phyloP scores from a whole-genome alignment of 1,284 basidiomycete genomes.

The Leccinum pachyderme region DNA sequence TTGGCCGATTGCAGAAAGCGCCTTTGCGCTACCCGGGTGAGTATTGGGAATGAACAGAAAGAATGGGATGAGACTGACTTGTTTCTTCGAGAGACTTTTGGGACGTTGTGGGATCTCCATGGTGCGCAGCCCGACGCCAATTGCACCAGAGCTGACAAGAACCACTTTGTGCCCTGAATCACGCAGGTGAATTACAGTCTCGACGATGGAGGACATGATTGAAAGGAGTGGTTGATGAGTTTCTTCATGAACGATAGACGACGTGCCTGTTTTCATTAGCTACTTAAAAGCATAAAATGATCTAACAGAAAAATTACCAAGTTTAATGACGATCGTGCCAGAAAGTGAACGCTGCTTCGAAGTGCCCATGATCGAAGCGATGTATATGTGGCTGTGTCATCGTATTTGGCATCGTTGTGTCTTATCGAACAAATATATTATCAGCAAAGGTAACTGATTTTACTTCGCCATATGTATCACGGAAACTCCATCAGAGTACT shows the following conservation, averaged over 20 bases:
- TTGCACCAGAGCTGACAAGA: conserved; percentile 94
- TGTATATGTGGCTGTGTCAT: conserved; percentile 28
- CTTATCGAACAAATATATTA: conserved; percentile 2
- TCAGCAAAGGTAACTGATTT: not conserved
- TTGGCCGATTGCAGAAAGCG: conserved; percentile 95
- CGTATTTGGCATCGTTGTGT: conserved; percentile 28
- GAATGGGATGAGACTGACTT: conserved; percentile 46
- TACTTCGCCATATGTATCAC: conserved; percentile 62
- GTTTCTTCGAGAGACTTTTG: conserved; percentile 86
- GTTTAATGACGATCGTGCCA: conserved; percentile 82
- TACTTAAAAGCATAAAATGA: not conserved
- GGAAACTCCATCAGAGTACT: conserved; percentile 94
- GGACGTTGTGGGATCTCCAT: conserved; percentile 85
- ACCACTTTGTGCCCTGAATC: conserved; percentile 89
- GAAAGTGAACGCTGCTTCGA: conserved; percentile 33
- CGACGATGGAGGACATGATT: conserved; percentile 88
- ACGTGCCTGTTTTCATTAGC: conserved; percentile 63
- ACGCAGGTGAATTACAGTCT: conserved; percentile 83
- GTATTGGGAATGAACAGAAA: not conserved
- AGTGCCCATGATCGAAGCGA: conserved; percentile 5
- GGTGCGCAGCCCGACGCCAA: conserved; percentile 89
- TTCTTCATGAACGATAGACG: conserved; percentile 89
- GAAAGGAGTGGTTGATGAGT: conserved; percentile 90
- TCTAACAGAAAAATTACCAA: conserved; percentile 46
- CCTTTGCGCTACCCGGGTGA: conserved; percentile 46